Base-by-base conservation (phyloP, 768 basidiomycete species). In the Lactarius deliciosus region DNA sequence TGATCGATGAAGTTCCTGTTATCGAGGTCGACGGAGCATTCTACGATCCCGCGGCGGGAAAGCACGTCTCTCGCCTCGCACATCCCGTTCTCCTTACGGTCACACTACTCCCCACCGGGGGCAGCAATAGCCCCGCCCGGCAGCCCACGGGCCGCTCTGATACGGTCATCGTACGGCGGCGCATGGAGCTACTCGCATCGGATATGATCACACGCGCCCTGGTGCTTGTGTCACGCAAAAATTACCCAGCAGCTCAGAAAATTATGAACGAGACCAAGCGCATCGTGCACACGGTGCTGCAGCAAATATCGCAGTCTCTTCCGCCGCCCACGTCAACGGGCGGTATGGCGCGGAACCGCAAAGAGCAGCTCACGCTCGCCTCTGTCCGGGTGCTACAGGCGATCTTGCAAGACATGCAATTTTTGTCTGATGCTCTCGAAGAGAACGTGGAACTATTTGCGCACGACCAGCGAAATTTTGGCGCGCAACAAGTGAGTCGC, bases 1-100 rank as follows among this genome's bases (percentile, higher is more conserved):
- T 98, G 91, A 95, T 97, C 56, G 97, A 99, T 73, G 97, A 99
- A 73, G 91, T 97, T 11, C 97, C 96, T 1, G 92, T 98, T 11
- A 86, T 96, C 59, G 96, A 98, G 76, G 92, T 98, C 16, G 96
- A 98, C 69, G 95, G 95, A 9, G 88, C 92, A 36, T 98, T 94
- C 85, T 93, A 88, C 75, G 96, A 98, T 76, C 96, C 96, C 1
- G 84, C 87, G 0, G 91, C 90, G 7, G 81, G 82, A 53, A 92
- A 94, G 77, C 86, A 89, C 63, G 87, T 96, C 22, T 89, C 94
- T 45, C 86, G 96, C 13, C 86, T 99, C 8, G 91, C 93, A 0
- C 90, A 95, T 76, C 97, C 97, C 0, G 90, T 96, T 45, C 81
- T 99, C n/a, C 85, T 99, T 66, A 97, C 95, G 0, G 86, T 98